phyloP scores from a whole-genome alignment of 2,329 filamentous ascomycete genomes.

The Hypoxylon sp. region DNA sequence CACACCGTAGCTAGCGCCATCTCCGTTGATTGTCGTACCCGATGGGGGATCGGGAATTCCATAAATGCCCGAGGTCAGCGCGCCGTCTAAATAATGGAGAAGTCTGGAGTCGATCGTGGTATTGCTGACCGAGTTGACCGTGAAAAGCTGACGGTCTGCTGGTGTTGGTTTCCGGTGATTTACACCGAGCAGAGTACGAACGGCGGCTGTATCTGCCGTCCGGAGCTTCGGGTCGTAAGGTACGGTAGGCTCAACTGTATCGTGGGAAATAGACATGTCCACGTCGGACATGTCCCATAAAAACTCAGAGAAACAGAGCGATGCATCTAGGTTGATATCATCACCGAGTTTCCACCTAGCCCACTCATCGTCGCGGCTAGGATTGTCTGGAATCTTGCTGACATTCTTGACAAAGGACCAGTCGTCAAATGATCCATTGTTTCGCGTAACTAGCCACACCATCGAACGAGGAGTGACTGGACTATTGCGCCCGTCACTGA shows the following conservation, averaged over 20 bases:
- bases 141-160: slow-evolving; percentile 35
- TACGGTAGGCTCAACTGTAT: slow-evolving; percentile 37
- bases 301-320: slow-evolving; percentile 32
- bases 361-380: slow-evolving; percentile 29
- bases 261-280: slow-evolving; percentile 38
- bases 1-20: slow-evolving; percentile 34
- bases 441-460: slow-evolving; percentile 32
- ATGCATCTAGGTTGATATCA: slow-evolving; percentile 22
- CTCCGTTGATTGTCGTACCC: slow-evolving; percentile 36
- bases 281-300: slow-evolving; percentile 44
- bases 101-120: slow-evolving; percentile 42
- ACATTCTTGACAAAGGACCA: slow-evolving; percentile 27
- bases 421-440: slow-evolving; percentile 32
- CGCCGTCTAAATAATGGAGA: slow-evolving; percentile 39
- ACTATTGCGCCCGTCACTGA: slow-evolving; percentile 21
- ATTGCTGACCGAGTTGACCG: slow-evolving; percentile 32
- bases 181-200: slow-evolving; percentile 41
- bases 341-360: slow-evolving; percentile 23
- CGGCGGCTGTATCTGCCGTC: slow-evolving; percentile 31
- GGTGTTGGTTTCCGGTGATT: background rate
- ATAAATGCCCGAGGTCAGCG: slow-evolving; percentile 31
- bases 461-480: slow-evolving; percentile 37
- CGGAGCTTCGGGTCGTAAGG: slow-evolving; percentile 31
- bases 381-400: slow-evolving; percentile 21
- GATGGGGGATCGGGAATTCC: slow-evolving; percentile 11